These are phyloP conservation scores for Bipolaris bicolor DNA, from an alignment of 2,329 filamentous ascomycete species.

Conservation along the genomic window DNA sequence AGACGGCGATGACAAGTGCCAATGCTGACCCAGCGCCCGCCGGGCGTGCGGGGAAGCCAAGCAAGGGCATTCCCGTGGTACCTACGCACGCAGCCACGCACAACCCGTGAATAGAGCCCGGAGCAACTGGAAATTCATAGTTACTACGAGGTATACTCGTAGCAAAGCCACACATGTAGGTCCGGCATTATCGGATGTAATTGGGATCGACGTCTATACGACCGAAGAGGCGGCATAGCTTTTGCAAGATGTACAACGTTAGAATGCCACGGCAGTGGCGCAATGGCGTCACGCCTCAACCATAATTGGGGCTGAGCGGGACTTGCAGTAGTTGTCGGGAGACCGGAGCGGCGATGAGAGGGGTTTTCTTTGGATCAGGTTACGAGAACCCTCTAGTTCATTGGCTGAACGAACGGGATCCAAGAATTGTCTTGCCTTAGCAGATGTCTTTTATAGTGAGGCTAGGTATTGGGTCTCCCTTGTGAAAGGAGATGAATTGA, in stretches of 20 bases:
- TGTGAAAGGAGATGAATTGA: too few relatives aligned
- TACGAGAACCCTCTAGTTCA: neutral
- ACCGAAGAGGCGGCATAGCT: neutral
- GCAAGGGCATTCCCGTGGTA: slow-evolving; percentile 2
- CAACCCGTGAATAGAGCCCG: neutral
- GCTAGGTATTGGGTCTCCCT: too few relatives aligned
- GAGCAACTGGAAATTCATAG: neutral
- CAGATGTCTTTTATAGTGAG: neutral
- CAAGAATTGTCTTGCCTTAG: neutral
- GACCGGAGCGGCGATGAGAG: neutral
- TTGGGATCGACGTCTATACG: neutral
- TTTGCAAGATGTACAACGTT: neutral
- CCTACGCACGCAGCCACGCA: neutral
- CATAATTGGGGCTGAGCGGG: neutral
- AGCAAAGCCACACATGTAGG: neutral
- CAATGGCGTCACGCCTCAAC: neutral
- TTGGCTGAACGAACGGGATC: neutral
- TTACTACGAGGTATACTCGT: neutral
- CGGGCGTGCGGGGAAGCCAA: slow-evolving; percentile 14
- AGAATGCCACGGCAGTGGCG: neutral
- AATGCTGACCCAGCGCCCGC: neutral
- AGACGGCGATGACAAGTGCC: slow-evolving; percentile 1
- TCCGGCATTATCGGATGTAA: neutral
- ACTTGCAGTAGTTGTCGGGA: neutral
- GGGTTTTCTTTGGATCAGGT: neutral